Conservation (phyloP, 1,139 yeast species). For the Meyerozyma guilliermondii region DNA sequence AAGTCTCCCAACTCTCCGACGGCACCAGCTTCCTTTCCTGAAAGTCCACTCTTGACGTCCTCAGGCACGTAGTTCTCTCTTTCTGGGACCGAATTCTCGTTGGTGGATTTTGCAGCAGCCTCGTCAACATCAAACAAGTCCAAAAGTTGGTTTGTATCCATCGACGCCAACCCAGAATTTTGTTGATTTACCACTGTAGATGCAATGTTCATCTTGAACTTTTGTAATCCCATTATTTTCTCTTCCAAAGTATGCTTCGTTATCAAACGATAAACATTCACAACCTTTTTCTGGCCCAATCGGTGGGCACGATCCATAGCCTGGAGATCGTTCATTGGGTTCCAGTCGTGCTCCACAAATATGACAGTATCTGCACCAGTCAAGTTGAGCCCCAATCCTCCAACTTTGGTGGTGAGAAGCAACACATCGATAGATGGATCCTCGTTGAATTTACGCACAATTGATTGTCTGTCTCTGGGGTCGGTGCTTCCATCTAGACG, state of each 20-base stretch:
- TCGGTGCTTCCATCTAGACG: conserved; percentile 94
- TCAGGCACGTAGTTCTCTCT: conserved; percentile 35
- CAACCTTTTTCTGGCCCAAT: conserved; percentile 96
- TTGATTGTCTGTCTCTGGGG: conserved; percentile 85
- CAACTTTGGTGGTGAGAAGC: conserved; percentile 91
- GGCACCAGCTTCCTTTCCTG: conserved; percentile 63
- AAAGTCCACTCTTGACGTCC: conserved; percentile 58
- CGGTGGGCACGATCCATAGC: conserved; percentile 99
- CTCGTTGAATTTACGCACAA: conserved; percentile 87
- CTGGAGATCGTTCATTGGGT: conserved; percentile 98
- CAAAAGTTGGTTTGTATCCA: conserved; percentile 93
- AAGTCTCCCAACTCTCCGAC: conserved; percentile 88
- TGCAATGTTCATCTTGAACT: conserved; percentile 96
- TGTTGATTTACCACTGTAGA: conserved; percentile 95
- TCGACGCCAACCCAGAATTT: conserved; percentile 86
- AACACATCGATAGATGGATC: conserved; percentile 97
- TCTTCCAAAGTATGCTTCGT: conserved; percentile 94
- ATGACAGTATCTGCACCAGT: conserved; percentile 99
- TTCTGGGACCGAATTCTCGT: conserved; percentile 23
- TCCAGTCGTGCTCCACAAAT: conserved; percentile 99
- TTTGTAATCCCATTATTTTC: conserved; percentile 96
- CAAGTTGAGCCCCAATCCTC: conserved; percentile 93
- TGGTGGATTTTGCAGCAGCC: conserved; percentile 35
- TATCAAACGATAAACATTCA: conserved; percentile 86
- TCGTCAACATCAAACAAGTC: conserved; percentile 83